phyloP scores from a whole-genome alignment of 768 basidiomycete genomes.

The Mycena haematopus region DNA sequence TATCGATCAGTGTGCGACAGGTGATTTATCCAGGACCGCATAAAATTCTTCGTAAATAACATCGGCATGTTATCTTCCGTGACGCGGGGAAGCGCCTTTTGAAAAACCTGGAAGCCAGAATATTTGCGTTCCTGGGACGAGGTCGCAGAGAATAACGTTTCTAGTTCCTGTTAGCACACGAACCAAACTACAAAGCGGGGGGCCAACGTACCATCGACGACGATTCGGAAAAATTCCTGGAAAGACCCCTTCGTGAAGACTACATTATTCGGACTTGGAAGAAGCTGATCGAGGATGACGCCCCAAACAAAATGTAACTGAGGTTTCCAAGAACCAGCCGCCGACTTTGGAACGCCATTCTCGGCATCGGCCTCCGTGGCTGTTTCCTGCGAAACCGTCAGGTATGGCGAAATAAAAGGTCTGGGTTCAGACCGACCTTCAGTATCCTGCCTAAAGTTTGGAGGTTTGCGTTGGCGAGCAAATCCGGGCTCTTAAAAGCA shows the following conservation, averaged over 20 bases:
- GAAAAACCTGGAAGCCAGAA: slow-evolving; percentile 95
- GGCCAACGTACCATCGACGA: slow-evolving; percentile 81
- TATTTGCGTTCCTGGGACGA: slow-evolving; percentile 90
- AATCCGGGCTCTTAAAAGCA: slow-evolving; percentile 74
- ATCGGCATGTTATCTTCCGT: slow-evolving; percentile 73
- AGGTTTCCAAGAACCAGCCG: slow-evolving; percentile 79
- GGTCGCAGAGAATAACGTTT: slow-evolving; percentile 84
- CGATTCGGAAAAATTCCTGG: slow-evolving; percentile 89
- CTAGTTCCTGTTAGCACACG: slow-evolving; percentile 46
- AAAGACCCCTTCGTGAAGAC: slow-evolving; percentile 65
- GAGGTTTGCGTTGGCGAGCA: slow-evolving; percentile 80
- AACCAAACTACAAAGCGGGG: not conserved
- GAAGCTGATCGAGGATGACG: slow-evolving; percentile 76
- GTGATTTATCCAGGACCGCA: slow-evolving; percentile 97
- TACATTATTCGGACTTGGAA: slow-evolving; percentile 53
- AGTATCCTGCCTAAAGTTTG: slow-evolving; percentile 73
- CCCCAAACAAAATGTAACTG: slow-evolving; percentile 94
- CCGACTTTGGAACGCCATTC: slow-evolving; percentile 54
- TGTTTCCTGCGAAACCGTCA: slow-evolving; percentile 53
- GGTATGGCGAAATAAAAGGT: slow-evolving; percentile 21
- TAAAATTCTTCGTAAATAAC: slow-evolving; percentile 93
- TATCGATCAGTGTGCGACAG: slow-evolving; percentile 87
- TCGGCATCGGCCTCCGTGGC: slow-evolving; percentile 59
- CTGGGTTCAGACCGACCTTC: slow-evolving; percentile 57
- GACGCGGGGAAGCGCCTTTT: slow-evolving; percentile 75